Conservation (phyloP, 768 basidiomycete species). For the Tylopilus sp. region DNA sequence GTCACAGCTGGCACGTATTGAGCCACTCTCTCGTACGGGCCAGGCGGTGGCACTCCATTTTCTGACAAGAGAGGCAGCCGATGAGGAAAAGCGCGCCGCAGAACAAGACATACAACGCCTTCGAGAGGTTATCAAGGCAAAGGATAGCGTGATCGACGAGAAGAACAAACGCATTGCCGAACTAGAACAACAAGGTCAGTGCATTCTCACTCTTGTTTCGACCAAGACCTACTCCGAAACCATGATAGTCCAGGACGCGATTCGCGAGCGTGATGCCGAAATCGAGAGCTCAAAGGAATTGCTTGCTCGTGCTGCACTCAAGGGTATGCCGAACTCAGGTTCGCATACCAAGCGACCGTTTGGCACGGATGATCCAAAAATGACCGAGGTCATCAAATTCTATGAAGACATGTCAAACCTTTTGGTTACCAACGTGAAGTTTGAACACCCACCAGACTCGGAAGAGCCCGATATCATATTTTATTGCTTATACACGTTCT, state of each 20-base stretch:
- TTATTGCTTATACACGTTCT: conserved; percentile 67
- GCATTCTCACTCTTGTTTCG: background rate
- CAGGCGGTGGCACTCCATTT: conserved; percentile 57
- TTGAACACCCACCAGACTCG: conserved; percentile 29
- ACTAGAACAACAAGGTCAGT: conserved; percentile 48
- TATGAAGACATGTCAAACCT: conserved; percentile 89
- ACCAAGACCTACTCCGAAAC: background rate
- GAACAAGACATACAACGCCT: conserved; percentile 47
- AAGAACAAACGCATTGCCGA: conserved; percentile 46
- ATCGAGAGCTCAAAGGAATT: conserved; percentile 51
- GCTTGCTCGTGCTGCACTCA: conserved; percentile 40
- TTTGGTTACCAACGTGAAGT: conserved; percentile 59
- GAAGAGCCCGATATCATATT: conserved; percentile 51
- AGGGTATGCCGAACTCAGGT: conserved; percentile 35
- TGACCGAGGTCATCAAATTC: conserved; percentile 58
- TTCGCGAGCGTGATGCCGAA: conserved; percentile 58
- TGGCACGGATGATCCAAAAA: conserved; percentile 52
- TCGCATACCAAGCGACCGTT: conserved; percentile 34
- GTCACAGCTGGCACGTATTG: conserved; percentile 48
- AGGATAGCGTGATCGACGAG: conserved; percentile 37
- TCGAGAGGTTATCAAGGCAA: conserved; percentile 42
- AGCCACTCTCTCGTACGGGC: conserved; percentile 50
- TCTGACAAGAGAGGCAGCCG: conserved; percentile 69
- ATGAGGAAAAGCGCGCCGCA: conserved; percentile 57
- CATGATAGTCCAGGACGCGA: conserved; percentile 46